These are phyloP conservation scores for Clavispora vitiphila DNA, from an alignment of 805 yeast species.

Conservation along the genomic window DNA sequence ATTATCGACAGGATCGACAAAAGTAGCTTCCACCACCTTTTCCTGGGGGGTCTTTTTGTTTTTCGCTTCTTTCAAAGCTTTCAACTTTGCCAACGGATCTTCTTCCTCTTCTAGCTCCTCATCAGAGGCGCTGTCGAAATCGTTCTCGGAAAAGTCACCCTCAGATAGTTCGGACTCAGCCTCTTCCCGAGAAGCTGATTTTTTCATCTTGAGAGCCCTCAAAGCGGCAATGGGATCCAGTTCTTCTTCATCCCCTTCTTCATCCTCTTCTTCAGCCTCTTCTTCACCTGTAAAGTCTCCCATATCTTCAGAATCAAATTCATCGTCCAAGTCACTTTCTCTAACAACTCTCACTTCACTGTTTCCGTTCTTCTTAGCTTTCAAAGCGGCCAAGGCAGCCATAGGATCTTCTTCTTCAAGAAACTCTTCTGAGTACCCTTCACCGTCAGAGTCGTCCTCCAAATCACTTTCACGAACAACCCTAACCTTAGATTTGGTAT, in stretches of 20 bases:
- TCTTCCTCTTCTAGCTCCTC: constrained; percentile 12
- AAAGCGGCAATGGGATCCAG: constrained; percentile 14
- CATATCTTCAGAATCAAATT: not conserved
- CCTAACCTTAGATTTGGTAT: constrained; percentile 11
- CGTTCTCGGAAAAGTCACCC: constrained; percentile 7
- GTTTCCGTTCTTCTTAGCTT: constrained; percentile 4
- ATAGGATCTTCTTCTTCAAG: constrained; percentile 10
- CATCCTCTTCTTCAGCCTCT: not conserved
- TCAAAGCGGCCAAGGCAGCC: constrained; percentile 18
- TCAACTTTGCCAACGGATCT: constrained; percentile 25
- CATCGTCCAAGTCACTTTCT: constrained; percentile 26
- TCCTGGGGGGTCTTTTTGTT: constrained; percentile 3
- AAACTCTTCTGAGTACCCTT: constrained; percentile 1
- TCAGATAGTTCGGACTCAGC: constrained; percentile 23
- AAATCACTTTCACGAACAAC: constrained; percentile 29
- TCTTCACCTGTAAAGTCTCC: not conserved
- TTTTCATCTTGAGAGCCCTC: constrained; percentile 14
- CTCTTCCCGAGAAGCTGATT: constrained; percentile 1
- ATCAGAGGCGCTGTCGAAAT: constrained; percentile 6
- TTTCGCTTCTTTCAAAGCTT: constrained; percentile 12
- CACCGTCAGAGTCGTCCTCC: constrained; percentile 9
- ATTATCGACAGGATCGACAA: constrained; percentile 41
- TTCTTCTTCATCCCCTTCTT: constrained; percentile 6
- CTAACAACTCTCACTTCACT: constrained; percentile 22
- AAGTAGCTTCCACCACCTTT: constrained; percentile 13